Percentiles rank a stretch among this genome's conserved stretches.
These are phyloP conservation scores for Flaveria brownii DNA, from an alignment of 129 eudicot species.

Conservation along the genomic window DNA sequence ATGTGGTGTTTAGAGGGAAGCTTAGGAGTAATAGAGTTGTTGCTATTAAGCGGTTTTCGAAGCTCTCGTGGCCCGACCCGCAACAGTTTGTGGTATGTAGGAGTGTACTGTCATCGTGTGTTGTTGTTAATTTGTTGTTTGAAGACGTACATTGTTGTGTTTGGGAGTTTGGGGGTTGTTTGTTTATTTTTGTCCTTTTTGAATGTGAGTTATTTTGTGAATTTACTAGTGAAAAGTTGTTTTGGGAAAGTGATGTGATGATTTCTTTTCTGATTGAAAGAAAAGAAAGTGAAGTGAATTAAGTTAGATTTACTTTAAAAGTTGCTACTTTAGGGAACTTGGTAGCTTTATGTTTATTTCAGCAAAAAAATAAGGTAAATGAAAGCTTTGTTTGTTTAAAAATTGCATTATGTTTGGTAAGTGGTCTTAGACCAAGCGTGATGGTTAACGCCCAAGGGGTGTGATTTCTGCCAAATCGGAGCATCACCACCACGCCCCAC, in stretches of 20 bases:
- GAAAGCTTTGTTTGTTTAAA: constrained; percentile 11
- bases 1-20: constrained; percentile 92
- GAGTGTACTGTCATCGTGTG: constrained; percentile 37
- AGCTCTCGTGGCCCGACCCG: constrained; percentile 98
- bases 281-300: constrained; percentile 26
- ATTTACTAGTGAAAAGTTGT: constrained; percentile 28
- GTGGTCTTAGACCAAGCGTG: too few relatives aligned
- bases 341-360: constrained; percentile 35
- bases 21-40: constrained; percentile 70
- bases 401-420: constrained; percentile 8
- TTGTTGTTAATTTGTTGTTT: neutral
- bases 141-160: neutral
- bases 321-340: constrained; percentile 33
- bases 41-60: constrained; percentile 93
- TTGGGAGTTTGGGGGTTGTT: constrained; percentile 7
- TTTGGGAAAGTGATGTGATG: constrained; percentile 37
- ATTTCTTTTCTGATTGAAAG: constrained; percentile 32
- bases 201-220: neutral
- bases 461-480: too few relatives aligned
- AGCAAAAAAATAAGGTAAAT: constrained; percentile 5
- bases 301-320: constrained; percentile 34
- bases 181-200: neutral
- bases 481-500: too few relatives aligned
- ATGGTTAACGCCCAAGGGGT: too few relatives aligned
- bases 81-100: constrained; percentile 87